Evolutionary conservation across 164 flowering plant species (phyloP).

Genomic region (Warburgia ugandensis): DNA sequence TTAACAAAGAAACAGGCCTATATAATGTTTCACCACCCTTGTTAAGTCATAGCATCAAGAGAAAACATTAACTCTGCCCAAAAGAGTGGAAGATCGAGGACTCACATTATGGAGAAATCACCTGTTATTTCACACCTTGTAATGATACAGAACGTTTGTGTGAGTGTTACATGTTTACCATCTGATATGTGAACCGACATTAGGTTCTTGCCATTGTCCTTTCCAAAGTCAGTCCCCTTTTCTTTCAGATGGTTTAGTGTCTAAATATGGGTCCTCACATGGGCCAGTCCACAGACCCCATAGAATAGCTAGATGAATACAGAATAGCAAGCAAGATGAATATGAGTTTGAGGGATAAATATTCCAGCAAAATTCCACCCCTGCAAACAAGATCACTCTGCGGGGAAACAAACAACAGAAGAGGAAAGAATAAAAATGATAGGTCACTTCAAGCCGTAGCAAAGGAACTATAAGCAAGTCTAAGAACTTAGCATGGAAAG

Average conservation of each 20-base stretch:
- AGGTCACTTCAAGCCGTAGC: background rate
- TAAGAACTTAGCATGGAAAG: background rate
- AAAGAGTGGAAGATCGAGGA: no score
- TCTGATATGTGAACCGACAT: constrained; percentile 3
- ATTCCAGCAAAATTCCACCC: constrained; percentile 88
- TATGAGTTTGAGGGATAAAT: constrained; percentile 66
- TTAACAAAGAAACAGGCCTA: no score
- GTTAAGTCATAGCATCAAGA: no score
- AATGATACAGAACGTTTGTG: no score
- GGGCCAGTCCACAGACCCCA: constrained; percentile 74
- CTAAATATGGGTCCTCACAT: constrained; percentile 45
- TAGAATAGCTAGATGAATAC: constrained; percentile 52
- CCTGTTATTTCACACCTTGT: no score
- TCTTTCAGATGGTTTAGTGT: constrained; percentile 17
- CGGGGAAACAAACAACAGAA: constrained; percentile 5
- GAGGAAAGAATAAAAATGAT: background rate
- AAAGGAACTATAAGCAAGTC: background rate
- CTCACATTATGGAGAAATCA: no score
- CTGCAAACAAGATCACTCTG: constrained; percentile 62
- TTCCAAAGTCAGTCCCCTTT: constrained; percentile 25
- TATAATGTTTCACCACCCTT: no score
- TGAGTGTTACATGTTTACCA: no score
- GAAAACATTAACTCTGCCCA: no score
- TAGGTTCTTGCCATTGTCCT: background rate
- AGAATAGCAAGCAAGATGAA: constrained; percentile 63